phyloP scores from a whole-genome alignment of 805 yeast genomes.

The Helenozyma baotianmanensis region DNA sequence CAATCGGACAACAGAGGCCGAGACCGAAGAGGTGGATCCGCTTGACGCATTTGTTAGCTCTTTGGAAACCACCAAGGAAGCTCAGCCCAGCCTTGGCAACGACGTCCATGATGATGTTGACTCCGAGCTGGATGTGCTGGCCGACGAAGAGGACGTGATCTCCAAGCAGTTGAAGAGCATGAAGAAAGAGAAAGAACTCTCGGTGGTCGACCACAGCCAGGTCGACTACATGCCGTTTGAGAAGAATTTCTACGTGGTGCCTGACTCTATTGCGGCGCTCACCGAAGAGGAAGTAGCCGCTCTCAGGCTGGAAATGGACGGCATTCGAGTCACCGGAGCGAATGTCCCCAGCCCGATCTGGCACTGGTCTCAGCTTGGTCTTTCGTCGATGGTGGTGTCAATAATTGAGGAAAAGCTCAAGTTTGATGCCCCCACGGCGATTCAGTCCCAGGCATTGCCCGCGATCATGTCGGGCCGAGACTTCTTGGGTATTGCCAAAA shows the following conservation, averaged over 20 bases:
- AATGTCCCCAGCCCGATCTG: slow-evolving; percentile 60
- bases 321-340: slow-evolving; percentile 62
- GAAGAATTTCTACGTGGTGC: slow-evolving; percentile 60
- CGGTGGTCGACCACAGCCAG: slow-evolving; percentile 42
- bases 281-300: slow-evolving; percentile 53
- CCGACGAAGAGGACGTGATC: slow-evolving; percentile 29
- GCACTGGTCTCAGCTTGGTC: slow-evolving; percentile 79
- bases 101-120: neutral
- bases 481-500: slow-evolving; percentile 89
- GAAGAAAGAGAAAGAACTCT: slow-evolving; percentile 48
- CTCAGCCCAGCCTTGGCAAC: neutral
- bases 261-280: slow-evolving; percentile 46
- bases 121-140: slow-evolving; percentile 5
- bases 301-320: slow-evolving; percentile 50
- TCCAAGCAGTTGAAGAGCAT: slow-evolving; percentile 34
- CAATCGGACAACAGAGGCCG: slow-evolving; percentile 2
- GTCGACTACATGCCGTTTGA: slow-evolving; percentile 50
- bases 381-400: slow-evolving; percentile 55
- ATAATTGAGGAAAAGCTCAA: slow-evolving; percentile 47
- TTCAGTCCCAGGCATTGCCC: slow-evolving; percentile 89
- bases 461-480: slow-evolving; percentile 87
- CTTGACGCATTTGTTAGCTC: slow-evolving; percentile 22
- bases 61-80: slow-evolving; percentile 3
- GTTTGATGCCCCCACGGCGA: slow-evolving; percentile 71
- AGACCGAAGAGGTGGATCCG: slow-evolving; percentile 14